These are phyloP conservation scores for Blastobotrys chiropterorum DNA, from an alignment of 805 yeast species.

Conservation along the genomic window DNA sequence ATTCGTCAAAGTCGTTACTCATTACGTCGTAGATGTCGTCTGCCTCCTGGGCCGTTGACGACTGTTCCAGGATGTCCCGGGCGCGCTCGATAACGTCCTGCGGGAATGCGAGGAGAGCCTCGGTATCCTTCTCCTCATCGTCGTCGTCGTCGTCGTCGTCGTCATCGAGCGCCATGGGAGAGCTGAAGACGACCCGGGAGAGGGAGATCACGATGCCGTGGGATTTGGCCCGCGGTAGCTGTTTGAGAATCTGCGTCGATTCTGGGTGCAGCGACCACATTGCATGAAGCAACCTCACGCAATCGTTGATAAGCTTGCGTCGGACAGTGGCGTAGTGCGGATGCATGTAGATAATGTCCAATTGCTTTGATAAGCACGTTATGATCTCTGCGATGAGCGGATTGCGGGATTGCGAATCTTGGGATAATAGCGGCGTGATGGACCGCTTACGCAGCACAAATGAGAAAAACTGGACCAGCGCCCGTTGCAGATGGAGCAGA, in stretches of 20 bases:
- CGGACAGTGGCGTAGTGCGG: constrained; percentile 1
- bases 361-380: constrained; percentile 9
- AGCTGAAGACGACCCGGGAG: constrained; percentile 25
- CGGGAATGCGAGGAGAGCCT: constrained; percentile 56
- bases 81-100: constrained; percentile 62
- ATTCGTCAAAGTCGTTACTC: constrained; percentile 30
- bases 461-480: background rate
- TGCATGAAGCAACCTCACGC: constrained; percentile 14
- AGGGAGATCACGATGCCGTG: constrained; percentile 23
- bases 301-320: constrained; percentile 10
- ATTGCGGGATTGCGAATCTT: background rate
- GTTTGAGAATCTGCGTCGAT: constrained; percentile 4
- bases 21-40: constrained; percentile 67
- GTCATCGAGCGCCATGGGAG: constrained; percentile 5
- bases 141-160: constrained; percentile 8
- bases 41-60: constrained; percentile 71
- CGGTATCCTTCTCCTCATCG: constrained; percentile 33
- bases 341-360: constrained; percentile 9
- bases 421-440: background rate
- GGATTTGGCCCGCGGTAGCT: constrained; percentile 11
- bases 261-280: constrained; percentile 12
- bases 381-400: background rate
- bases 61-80: constrained; percentile 59
- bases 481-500: background rate
- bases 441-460: background rate